Percentiles rank a stretch among this genome's conserved stretches.
Conservation (phyloP, 176 grass and related monocot species). For the Eragrostis nindensis region DNA sequence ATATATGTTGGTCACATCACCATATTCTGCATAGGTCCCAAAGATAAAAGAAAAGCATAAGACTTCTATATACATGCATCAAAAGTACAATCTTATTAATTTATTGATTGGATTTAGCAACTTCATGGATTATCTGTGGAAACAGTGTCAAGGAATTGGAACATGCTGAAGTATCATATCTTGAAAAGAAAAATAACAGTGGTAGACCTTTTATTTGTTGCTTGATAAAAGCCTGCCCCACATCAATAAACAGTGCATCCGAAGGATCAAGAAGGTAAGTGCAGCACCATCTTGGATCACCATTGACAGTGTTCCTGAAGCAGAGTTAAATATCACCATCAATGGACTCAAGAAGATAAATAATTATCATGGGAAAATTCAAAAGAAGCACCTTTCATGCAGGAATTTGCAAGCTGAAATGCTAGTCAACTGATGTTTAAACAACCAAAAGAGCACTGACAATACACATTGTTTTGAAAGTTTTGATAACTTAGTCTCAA, state of each 20-base stretch:
- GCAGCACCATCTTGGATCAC: conserved; percentile 84
- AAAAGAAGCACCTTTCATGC: not conserved
- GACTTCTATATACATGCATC: conserved; percentile 24
- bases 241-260: conserved; percentile 90
- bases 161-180: conserved; percentile 29
- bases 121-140: conserved; percentile 21
- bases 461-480: conserved; percentile 3
- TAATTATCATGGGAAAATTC: not conserved
- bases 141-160: not conserved
- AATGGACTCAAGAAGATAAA: conserved; percentile 26
- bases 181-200: conserved; percentile 29
- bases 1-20: conserved; percentile 91
- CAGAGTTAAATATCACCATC: conserved; percentile 35
- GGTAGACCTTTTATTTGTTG: conserved; percentile 79
- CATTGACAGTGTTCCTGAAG: conserved; percentile 95
- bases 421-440: conserved; percentile 31
- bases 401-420: conserved; percentile 34
- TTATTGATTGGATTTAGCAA: conserved; percentile 27
- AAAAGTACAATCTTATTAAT: conserved; percentile 22
- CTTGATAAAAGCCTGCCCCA: conserved; percentile 88
- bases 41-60: conserved; percentile 32
- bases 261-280: conserved; percentile 97
- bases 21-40: conserved; percentile 72
- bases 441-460: not conserved
- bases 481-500: not conserved